Evolutionary conservation across 192 early-diverging fungal genomes (phyloP).

Genomic region (Podila epicladia): DNA sequence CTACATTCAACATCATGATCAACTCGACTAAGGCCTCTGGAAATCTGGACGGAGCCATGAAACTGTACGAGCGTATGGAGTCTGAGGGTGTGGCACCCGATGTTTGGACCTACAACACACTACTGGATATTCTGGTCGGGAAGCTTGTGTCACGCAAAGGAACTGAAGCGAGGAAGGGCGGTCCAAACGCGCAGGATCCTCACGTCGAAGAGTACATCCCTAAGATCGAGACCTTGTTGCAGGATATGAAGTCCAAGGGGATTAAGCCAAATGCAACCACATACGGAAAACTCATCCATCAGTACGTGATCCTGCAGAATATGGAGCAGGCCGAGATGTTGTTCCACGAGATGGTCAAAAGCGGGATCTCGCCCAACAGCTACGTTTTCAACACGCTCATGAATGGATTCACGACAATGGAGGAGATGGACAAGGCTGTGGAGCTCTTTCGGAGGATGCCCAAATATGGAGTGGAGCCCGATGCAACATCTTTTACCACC

Average conservation of each 20-base stretch:
- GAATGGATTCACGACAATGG: slow-evolving; percentile 38
- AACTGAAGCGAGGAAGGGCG: slow-evolving; percentile 2
- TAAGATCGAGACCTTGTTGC: slow-evolving; percentile 21
- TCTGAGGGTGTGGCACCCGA: slow-evolving; percentile 25
- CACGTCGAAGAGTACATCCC: slow-evolving; percentile 31
- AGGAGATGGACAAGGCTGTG: slow-evolving; percentile 49
- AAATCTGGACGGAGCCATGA: slow-evolving; percentile 15
- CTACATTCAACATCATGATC: slow-evolving; percentile 49
- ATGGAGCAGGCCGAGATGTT: slow-evolving; percentile 47
- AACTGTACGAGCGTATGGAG: slow-evolving; percentile 33
- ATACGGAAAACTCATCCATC: slow-evolving; percentile 40
- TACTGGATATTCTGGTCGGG: slow-evolving; percentile 23
- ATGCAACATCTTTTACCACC: slow-evolving; percentile 33
- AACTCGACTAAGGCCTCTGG: slow-evolving; percentile 26
- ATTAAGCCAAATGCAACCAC: slow-evolving; percentile 34
- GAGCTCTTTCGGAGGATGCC: slow-evolving; percentile 49
- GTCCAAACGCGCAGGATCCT: slow-evolving; percentile 1
- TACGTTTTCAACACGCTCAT: slow-evolving; percentile 37
- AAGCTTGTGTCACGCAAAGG: not conserved
- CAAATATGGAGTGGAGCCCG: slow-evolving; percentile 43
- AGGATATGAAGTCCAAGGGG: slow-evolving; percentile 32
- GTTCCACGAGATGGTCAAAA: slow-evolving; percentile 44
- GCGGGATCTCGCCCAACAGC: slow-evolving; percentile 32
- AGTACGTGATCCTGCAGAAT: slow-evolving; percentile 37
- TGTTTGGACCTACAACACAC: slow-evolving; percentile 40